Base-by-base conservation (phyloP, 2,329 filamentous ascomycete genomes). In the Coniella lustricola region DNA sequence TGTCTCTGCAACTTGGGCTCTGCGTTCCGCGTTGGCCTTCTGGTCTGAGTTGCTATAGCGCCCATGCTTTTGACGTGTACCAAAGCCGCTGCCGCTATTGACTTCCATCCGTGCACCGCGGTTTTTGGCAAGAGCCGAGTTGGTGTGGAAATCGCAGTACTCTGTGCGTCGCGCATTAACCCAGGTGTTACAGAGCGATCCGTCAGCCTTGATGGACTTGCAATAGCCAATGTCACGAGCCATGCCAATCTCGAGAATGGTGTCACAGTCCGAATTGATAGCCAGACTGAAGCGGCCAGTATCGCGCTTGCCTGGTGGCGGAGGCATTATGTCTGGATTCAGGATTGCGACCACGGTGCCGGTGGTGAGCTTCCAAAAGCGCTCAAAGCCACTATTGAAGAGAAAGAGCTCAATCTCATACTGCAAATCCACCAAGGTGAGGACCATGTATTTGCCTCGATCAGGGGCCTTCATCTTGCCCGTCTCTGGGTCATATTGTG, bases 281-380 rank as follows among this genome's bases (percentile, higher is more conserved):
- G 89, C 86, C 4, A 98, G 73, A 43, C 84, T 88, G 67, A 97
- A 98, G 29, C 82, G 81, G 21, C 90, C 90, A 0, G 86, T 91
- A 54, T 90, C 87, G 14, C 81, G 74, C 52, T 82, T 82, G 17
- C 83, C 79, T 1, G 81, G 81, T 0, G 86, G 85, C 0, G 91
- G 91, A 3, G 91, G 89, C 82, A 98, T 87, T 57, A 97, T 85
- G 16, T 75, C 82, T 1, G 93, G 93, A 61, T 98, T 98, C 25
- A 98, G 74, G 21, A 98, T 87, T 4, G 91, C 93, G 48, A 98
- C 74, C 1, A 97, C 77, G 0, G 90, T 96, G n/a, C 93, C 93
- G 2, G 88, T 79, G 0, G 83, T 83, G n/a, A 97, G 72, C 62
- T 95, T 95, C 85, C 91, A 97, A 70, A 93, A 98, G 47, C 87